These are phyloP conservation scores for Lupinus albus DNA, from an alignment of 306 rosid species.

Conservation along the genomic window DNA sequence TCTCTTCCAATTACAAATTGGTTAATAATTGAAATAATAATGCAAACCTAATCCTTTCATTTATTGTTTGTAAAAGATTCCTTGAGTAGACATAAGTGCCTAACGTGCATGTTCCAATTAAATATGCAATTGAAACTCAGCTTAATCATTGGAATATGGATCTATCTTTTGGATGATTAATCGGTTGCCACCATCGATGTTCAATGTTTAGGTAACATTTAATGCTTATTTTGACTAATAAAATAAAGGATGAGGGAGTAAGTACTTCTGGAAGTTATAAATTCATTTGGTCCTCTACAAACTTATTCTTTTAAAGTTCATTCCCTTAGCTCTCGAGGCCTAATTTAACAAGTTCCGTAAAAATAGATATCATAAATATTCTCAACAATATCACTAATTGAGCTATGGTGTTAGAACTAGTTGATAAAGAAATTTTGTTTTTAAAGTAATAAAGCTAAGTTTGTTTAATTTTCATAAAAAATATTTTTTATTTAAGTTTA, in stretches of 20 bases:
- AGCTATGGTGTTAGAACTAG: too few relatives aligned
- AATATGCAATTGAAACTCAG: conserved; percentile 33
- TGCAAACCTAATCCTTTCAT: conserved; percentile 14
- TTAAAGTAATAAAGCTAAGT: too few relatives aligned
- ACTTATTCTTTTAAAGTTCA: too few relatives aligned
- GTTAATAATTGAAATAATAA: background rate
- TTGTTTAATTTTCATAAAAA: too few relatives aligned
- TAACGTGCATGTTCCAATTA: conserved; percentile 47
- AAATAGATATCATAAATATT: too few relatives aligned
- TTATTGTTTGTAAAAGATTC: conserved; percentile 27
- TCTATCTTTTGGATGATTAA: conserved; percentile 34
- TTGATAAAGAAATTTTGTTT: too few relatives aligned
- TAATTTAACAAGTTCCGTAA: too few relatives aligned
- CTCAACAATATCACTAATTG: too few relatives aligned
- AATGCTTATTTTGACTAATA: conserved; percentile 8
- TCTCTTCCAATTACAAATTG: conserved; percentile 4
- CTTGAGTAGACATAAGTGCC: conserved; percentile 38
- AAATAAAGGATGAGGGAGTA: background rate
- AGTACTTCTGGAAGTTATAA: too few relatives aligned
- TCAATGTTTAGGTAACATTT: conserved; percentile 23
- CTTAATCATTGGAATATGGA: conserved; percentile 51
- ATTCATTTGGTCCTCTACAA: too few relatives aligned
- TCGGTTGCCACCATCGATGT: conserved; percentile 37
- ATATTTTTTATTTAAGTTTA: too few relatives aligned
- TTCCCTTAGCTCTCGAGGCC: too few relatives aligned